Evolutionary conservation across 2,329 filamentous ascomycete species (phyloP).

Genomic region (Phoma herbarum): DNA sequence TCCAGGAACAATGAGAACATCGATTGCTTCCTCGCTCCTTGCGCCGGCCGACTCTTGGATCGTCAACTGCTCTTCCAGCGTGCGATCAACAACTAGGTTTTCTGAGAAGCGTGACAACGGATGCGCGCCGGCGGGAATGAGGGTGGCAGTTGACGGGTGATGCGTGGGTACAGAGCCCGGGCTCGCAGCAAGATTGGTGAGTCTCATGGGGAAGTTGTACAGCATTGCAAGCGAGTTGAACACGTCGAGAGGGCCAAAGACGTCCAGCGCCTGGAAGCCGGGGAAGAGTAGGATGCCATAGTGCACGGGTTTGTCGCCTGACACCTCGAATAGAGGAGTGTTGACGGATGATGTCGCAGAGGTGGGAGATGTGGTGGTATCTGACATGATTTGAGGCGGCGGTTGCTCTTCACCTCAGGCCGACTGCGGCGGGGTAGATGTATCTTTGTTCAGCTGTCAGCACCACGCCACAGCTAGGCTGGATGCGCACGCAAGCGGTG

Average conservation of each 20-base stretch:
- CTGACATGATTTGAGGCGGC: constrained; percentile 5
- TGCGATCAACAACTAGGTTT: constrained; percentile 28
- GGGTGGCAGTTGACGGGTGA: constrained; percentile 27
- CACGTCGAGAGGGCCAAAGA: constrained; percentile 57
- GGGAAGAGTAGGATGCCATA: constrained; percentile 37
- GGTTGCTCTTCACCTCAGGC: constrained; percentile 3
- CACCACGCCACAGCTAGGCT: constrained; percentile 20
- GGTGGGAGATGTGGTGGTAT: constrained; percentile 1
- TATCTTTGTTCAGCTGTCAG: constrained; percentile 14
- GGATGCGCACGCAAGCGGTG: constrained; percentile 2
- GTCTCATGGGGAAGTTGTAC: constrained; percentile 38
- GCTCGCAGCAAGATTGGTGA: constrained; percentile 36
- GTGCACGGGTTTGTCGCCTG: constrained; percentile 26
- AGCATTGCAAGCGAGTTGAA: constrained; percentile 47
- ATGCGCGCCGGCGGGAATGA: constrained; percentile 23
- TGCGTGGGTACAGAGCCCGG: constrained; percentile 37
- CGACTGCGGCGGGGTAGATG: constrained; percentile 18
- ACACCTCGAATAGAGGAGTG: constrained; percentile 20
- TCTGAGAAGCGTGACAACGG: constrained; percentile 32
- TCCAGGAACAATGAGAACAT: constrained; percentile 73
- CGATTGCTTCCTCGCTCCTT: constrained; percentile 37
- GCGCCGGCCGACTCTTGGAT: constrained; percentile 24
- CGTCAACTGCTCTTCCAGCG: constrained; percentile 27
- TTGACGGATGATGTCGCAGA: constrained; percentile 2
- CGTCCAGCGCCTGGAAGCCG: constrained; percentile 43